These are phyloP conservation scores for Ustilago curta DNA, from an alignment of 1,284 basidiomycete species.

Conservation along the genomic window DNA sequence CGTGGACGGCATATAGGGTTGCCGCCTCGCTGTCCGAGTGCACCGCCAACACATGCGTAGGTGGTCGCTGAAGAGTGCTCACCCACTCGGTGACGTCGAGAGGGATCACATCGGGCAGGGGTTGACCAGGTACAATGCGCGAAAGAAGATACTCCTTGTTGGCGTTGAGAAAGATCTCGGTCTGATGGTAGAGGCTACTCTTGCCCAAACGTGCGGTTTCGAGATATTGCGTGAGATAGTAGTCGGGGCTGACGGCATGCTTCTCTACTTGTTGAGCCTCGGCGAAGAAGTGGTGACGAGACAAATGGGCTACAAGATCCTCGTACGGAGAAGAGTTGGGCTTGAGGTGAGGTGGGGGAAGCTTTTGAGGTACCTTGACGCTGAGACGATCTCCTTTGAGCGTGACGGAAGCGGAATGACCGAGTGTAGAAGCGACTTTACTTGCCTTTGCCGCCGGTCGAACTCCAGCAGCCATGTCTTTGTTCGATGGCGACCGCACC, in stretches of 20 bases:
- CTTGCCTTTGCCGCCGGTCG: constrained; percentile 9
- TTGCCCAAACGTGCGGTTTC: constrained; percentile 31
- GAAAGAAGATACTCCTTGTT: constrained; percentile 15
- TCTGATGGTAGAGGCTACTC: constrained; percentile 42
- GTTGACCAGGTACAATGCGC: constrained; percentile 13
- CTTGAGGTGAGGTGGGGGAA: constrained; percentile 30
- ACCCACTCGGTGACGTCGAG: constrained; percentile 28
- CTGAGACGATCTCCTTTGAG: constrained; percentile 34
- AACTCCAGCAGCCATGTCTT: constrained; percentile 1
- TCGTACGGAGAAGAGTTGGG: constrained; percentile 43
- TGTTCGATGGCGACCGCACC: constrained; percentile 24
- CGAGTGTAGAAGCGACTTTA: constrained; percentile 6
- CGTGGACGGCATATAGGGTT: constrained; percentile 39
- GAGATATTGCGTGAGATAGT: constrained; percentile 33
- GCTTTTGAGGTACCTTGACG: constrained; percentile 42
- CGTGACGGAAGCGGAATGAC: constrained; percentile 17
- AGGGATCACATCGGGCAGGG: constrained; percentile 21
- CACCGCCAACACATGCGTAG: constrained; percentile 45
- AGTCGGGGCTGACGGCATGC: constrained; percentile 30
- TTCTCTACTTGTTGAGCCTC: constrained; percentile 30
- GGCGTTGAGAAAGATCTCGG: constrained; percentile 29
- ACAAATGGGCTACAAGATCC: constrained; percentile 39
- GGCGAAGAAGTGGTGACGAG: constrained; percentile 35
- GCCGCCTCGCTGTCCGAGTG: constrained; percentile 29
- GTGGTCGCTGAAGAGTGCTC: constrained; percentile 14